Conservation (phyloP, 257 asterid species). For the Datura wrightii region DNA sequence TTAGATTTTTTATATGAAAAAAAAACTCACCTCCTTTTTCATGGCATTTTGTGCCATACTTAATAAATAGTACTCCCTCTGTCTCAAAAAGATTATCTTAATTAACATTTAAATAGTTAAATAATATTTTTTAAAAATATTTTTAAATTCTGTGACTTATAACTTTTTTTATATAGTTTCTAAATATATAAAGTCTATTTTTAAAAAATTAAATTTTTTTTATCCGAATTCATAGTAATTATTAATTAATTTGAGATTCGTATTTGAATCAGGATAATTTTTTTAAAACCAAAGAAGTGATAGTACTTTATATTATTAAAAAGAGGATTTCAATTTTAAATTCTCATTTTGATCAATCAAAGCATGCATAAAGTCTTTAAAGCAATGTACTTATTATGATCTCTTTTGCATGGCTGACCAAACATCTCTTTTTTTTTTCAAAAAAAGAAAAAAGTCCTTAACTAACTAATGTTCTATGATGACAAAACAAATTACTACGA, state of each 20-base stretch:
- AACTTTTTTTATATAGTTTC: too few species aligned
- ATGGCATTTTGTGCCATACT: constrained; percentile 24
- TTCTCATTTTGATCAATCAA: neutral
- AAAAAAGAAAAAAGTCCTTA: neutral
- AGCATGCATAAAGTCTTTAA: constrained; percentile 29
- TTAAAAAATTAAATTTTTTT: too few species aligned
- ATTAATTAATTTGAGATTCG: too few species aligned
- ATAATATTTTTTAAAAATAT: too few species aligned
- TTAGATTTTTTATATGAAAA: neutral
- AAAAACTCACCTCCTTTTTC: neutral
- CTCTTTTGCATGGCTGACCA: constrained; percentile 31
- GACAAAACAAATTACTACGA: too few species aligned
- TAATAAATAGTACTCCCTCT: neutral
- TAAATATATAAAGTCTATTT: too few species aligned
- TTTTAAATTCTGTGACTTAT: too few species aligned
- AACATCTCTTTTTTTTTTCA: constrained; percentile 18
- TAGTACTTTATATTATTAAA: neutral
- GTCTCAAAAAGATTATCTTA: too few species aligned
- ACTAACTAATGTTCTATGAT: constrained; percentile 2
- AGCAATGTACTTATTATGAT: constrained; percentile 24
- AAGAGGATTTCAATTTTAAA: neutral
- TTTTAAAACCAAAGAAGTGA: too few species aligned
- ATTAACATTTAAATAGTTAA: too few species aligned
- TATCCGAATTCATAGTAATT: too few species aligned
- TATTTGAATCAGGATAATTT: too few species aligned